phyloP scores from a whole-genome alignment of 208 protist genomes.

The Leishmania aethiopica region DNA sequence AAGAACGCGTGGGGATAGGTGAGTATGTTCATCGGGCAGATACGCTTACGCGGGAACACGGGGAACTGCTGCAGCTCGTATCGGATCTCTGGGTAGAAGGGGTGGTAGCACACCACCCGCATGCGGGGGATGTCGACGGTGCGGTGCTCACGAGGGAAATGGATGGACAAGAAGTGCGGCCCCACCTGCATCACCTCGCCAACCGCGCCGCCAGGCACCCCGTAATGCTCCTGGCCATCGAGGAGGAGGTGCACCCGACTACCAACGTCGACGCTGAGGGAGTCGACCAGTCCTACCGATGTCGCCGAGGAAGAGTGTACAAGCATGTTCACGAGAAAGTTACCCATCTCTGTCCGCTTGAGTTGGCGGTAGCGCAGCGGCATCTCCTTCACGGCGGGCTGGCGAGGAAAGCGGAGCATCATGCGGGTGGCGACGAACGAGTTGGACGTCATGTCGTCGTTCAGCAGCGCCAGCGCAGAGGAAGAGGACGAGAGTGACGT shows the following conservation, averaged over 20 bases:
- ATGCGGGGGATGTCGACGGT: slow-evolving; percentile 83
- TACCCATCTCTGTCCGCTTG: slow-evolving; percentile 79
- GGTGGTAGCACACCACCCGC: slow-evolving; percentile 73
- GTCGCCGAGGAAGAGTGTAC: slow-evolving; percentile 50
- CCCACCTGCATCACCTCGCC: slow-evolving; percentile 80
- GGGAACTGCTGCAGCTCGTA: slow-evolving; percentile 88
- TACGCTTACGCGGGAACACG: slow-evolving; percentile 69
- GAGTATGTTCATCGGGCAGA: slow-evolving; percentile 71
- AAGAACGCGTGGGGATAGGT: slow-evolving; percentile 55
- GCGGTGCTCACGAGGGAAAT: slow-evolving; percentile 75
- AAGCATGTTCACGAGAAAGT: slow-evolving; percentile 82
- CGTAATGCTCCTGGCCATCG: slow-evolving; percentile 51
- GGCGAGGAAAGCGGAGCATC: slow-evolving; percentile 74
- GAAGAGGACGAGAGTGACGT: slow-evolving; percentile 10
- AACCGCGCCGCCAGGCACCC: slow-evolving; percentile 74
- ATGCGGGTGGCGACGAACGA: slow-evolving; percentile 61
- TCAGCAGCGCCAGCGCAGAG: slow-evolving; percentile 21
- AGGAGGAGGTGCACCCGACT: slow-evolving; percentile 73
- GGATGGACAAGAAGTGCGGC: slow-evolving; percentile 78
- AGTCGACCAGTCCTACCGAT: slow-evolving; percentile 67
- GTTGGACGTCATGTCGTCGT: slow-evolving; percentile 72
- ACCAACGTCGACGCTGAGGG: slow-evolving; percentile 77
- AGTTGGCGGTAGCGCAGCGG: slow-evolving; percentile 60
- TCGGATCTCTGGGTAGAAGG: slow-evolving; percentile 70
- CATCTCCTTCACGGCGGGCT: slow-evolving; percentile 62